Base-by-base conservation (phyloP, 2,329 filamentous ascomycete genomes). In the Arachnopeziza araneosa region DNA sequence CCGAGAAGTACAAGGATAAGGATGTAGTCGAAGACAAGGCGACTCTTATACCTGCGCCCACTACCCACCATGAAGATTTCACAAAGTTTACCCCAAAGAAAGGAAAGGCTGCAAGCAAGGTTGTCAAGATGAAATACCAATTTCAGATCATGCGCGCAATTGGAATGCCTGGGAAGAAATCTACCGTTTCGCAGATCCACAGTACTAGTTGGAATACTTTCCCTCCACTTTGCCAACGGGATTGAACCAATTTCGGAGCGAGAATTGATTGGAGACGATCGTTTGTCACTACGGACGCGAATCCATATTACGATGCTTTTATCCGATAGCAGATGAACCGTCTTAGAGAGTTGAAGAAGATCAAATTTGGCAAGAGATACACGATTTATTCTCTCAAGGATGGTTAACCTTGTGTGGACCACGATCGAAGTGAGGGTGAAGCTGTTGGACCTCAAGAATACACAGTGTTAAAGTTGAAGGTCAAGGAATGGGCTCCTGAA, bases 271-370 rank as follows among this genome's bases (percentile, higher is more conserved):
- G 93, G 93, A 84, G 93, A 71, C 83, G 95, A 73, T 88, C 89
- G 48, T 91, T 99, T 66, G 89, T 98, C 65, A 99, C 95, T 7
- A 99, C 95, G 1, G 92, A 97, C 69, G 92, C 91, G 44, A 99
- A 99, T 76, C 92, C 91, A 4, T 98, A 95, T 79, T 99, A 96
- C 73, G 93, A 99, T 73, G 84, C 91, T 4, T 99, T 99, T 71
- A 88, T 98, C 50, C 81, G 90, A 70, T 99, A 95, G 95, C 95
- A 98, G 77, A 97, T 98, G 90, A 93, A 90, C 74, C 89, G 90
- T 64, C 82, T 98, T 56, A 91, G 89, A 75, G 90, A 95, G 72
- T 78, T 96, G 63, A 84, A 90, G 70, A 98, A 97, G 80, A 93
- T 98, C 76, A 90, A 93, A 76, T 96, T 95, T 70, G 92, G 91